Percentiles rank a stretch among this genome's conserved stretches.
These are phyloP conservation scores for Musa schizocarpa DNA, from an alignment of 176 grass and related monocot species.

Conservation along the genomic window DNA sequence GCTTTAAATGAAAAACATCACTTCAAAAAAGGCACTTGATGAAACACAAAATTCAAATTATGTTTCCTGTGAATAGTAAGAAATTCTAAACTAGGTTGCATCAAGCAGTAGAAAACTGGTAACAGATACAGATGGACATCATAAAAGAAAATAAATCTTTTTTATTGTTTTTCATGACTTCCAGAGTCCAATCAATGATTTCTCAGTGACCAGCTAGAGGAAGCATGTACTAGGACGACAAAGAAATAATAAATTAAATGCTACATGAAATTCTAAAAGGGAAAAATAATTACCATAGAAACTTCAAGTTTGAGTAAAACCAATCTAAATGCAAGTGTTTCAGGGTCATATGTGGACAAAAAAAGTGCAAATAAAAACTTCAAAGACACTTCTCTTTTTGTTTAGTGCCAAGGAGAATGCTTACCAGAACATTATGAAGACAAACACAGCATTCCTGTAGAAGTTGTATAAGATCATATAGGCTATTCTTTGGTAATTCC, in stretches of 20 bases:
- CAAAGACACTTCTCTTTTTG: background rate
- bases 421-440: conserved; percentile 90
- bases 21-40: no score
- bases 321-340: background rate
- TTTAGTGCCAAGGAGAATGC: background rate
- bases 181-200: no score
- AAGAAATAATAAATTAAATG: background rate
- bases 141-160: no score
- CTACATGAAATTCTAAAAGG: background rate
- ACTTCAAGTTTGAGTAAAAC: background rate
- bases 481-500: conserved; percentile 86
- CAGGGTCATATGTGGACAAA: background rate
- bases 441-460: conserved; percentile 84
- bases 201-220: no score
- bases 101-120: no score
- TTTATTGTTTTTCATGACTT: no score
- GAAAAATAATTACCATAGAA: background rate
- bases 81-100: no score
- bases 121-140: no score
- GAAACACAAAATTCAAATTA: no score
- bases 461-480: conserved; percentile 98
- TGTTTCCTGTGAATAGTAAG: no score
- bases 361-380: background rate
- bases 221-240: background rate
- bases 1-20: background rate